Conservation (phyloP, 352 stramenopile genomes). For the Phytophthora lateralis region DNA sequence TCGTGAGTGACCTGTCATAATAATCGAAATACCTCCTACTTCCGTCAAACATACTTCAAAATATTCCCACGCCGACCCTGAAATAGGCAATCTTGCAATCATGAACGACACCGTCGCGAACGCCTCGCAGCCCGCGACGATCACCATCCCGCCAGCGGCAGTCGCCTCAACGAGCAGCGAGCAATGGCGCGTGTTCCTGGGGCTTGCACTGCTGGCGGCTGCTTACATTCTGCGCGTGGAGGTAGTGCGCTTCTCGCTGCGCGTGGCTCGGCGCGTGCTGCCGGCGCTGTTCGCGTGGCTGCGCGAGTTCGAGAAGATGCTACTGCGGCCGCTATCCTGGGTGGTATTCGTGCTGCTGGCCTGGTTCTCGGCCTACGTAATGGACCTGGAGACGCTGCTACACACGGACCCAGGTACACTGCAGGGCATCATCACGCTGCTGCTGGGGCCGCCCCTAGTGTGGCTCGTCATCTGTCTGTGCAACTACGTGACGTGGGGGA, state of each 20-base stretch:
- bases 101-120: constrained; percentile 15
- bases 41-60: no score
- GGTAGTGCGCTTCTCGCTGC: constrained; percentile 77
- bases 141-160: constrained; percentile 6
- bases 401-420: constrained; percentile 50
- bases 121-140: constrained; percentile 18
- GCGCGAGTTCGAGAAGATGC: constrained; percentile 85
- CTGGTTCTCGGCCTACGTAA: constrained; percentile 73
- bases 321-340: constrained; percentile 78
- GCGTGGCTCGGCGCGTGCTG: constrained; percentile 61
- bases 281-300: constrained; percentile 72
- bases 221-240: constrained; percentile 81
- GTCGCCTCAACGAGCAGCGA: constrained; percentile 37
- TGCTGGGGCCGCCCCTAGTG: constrained; percentile 76
- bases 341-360: constrained; percentile 80
- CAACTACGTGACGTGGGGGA: constrained; percentile 85
- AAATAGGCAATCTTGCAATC: neutral
- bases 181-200: constrained; percentile 80
- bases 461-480: constrained; percentile 84
- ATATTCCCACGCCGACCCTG: no score
- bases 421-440: constrained; percentile 57
- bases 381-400: constrained; percentile 56
- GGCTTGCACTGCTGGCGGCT: constrained; percentile 65
- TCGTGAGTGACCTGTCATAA: no score
- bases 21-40: no score